Conservation (phyloP, 768 basidiomycete genomes). For the Neoboletus subvelutipes region DNA sequence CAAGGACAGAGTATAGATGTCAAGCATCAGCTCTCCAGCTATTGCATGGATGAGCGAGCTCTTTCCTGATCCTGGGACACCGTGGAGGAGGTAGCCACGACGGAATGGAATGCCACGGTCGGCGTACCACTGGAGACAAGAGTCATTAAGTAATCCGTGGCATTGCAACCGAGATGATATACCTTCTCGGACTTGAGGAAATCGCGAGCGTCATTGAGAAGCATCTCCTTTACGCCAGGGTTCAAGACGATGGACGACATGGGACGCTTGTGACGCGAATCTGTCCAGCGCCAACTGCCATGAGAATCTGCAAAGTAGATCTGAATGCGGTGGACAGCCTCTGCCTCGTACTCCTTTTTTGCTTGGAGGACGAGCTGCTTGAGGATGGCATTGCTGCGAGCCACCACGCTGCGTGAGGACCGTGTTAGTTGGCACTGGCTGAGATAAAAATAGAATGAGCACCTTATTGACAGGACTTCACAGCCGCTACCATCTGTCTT, state of each 20-base stretch:
- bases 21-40: conserved; percentile 84
- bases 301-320: conserved; percentile 90
- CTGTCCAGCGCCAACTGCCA: conserved; percentile 86
- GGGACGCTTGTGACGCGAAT: conserved; percentile 86
- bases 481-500: conserved; percentile 68
- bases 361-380: conserved; percentile 88
- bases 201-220: conserved; percentile 76
- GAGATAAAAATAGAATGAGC: conserved; percentile 20
- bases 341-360: conserved; percentile 87
- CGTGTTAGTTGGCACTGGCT: conserved; percentile 13
- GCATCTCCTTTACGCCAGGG: conserved; percentile 88
- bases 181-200: conserved; percentile 84
- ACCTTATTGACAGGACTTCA: conserved; percentile 79
- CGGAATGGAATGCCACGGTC: conserved; percentile 92
- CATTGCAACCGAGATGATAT: conserved; percentile 14
- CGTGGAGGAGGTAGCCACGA: conserved; percentile 81
- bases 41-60: conserved; percentile 84
- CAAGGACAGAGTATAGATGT: conserved; percentile 89
- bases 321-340: conserved; percentile 82
- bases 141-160: background rate
- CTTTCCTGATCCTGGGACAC: conserved; percentile 85
- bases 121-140: conserved; percentile 72
- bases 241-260: conserved; percentile 85
- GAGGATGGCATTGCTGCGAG: conserved; percentile 77
- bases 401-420: conserved; percentile 60